Percentiles rank a stretch among this genome's conserved stretches.
These are phyloP conservation scores for Cryptococcus jaspeensis DNA, from an alignment of 1,284 basidiomycete genomes.

Conservation along the genomic window DNA sequence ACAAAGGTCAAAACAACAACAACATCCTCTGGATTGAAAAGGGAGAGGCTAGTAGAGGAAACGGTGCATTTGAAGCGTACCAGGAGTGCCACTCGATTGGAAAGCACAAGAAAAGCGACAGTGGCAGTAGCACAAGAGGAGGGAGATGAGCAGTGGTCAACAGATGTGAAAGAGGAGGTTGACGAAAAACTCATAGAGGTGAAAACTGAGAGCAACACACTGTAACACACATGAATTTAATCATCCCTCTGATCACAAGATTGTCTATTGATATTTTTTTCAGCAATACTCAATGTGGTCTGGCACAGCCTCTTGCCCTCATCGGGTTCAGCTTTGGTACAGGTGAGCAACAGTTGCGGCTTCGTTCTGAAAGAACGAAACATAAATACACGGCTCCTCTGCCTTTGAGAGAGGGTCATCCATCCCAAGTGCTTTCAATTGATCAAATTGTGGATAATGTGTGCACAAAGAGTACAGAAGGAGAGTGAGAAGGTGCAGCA, in stretches of 20 bases:
- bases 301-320: too few species aligned
- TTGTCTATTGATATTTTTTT: too few species aligned
- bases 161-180: not conserved
- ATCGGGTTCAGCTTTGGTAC: too few species aligned
- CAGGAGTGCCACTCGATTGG: conserved; percentile 9
- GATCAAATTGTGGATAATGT: too few species aligned
- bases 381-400: too few species aligned
- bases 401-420: too few species aligned
- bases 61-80: conserved; percentile 10
- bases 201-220: not conserved
- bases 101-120: not conserved
- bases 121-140: not conserved
- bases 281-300: too few species aligned
- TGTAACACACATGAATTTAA: conserved; percentile 2
- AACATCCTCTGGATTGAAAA: not conserved
- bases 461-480: too few species aligned
- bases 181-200: not conserved
- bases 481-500: too few species aligned
- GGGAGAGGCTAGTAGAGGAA: not conserved
- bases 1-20: not conserved
- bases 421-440: too few species aligned
- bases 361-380: too few species aligned
- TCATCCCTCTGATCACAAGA: not conserved
- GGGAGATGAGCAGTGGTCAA: not conserved
- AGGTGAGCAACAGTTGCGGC: too few species aligned